Evolutionary conservation across 2,329 filamentous ascomycete genomes (phyloP), one percentile per base, ranked within the genome.

Genomic region (Verticillium klebahnii): DNA sequence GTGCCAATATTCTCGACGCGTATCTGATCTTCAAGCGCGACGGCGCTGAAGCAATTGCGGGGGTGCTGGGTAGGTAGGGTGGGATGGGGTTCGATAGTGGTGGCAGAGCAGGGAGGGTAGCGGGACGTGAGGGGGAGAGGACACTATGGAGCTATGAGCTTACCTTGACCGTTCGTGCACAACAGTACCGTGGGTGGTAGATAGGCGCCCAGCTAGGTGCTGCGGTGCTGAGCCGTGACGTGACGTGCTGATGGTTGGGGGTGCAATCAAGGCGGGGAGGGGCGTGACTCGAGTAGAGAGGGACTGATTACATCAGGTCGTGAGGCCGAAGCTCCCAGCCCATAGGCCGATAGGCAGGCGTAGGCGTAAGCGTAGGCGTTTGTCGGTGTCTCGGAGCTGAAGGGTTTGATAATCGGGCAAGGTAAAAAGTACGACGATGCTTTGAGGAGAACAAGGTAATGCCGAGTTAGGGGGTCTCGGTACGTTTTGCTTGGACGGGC

Each of bases 231-330:
- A 34, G 55, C 31, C 31, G 34, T 57, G 55, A 34, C 29, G 34
- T 57, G 55, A 57, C 19, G 55, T 57, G 55, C 25, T 34, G 55
- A 29, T 57, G 55, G 31, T 25, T 52, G 45, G 55, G 55, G 23
- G 55, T 57, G 55, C 60, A 67, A 52, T 52, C 8, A 64, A 63
- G 40, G 60, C 57, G 61, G 61, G 61, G 61, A 57, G 58, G 58
- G 61, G 61, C 36, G 61, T 62, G 61, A 29, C n/a, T 34, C n/a
- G 17, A 62, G 50, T 32, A 62, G 29, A 31, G 25, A 52, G n/a
- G 45, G 19, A 52, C 19, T 52, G 45, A 62, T 60, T 62, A 62
- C 60, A 62, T 62, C 57, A 62, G 57, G 50, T 52, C 56, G 34
- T 14, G 9, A 19, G 45, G n/a, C 9, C n/a, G 45, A 52, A 19